Conservation (phyloP, 768 basidiomycete species). For the Tricholoma sp. region DNA sequence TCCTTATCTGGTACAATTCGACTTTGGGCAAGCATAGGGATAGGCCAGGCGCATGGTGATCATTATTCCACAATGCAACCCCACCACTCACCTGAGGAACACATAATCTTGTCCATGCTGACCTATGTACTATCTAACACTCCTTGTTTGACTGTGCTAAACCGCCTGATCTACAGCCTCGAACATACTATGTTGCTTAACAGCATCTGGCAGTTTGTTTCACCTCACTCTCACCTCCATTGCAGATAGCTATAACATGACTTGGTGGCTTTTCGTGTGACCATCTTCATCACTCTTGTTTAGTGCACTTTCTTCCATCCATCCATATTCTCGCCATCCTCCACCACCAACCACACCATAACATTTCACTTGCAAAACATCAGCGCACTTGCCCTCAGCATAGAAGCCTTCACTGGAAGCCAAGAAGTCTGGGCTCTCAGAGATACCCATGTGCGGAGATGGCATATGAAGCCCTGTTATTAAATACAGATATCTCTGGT, state of each 20-base stretch:
- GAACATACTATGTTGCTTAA: constrained; percentile 67
- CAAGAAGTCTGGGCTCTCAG: constrained; percentile 64
- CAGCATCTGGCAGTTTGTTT: constrained; percentile 60
- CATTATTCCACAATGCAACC: constrained; percentile 50
- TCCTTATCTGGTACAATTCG: constrained; percentile 67
- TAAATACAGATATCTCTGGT: constrained; percentile 51
- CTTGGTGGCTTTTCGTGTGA: constrained; percentile 54
- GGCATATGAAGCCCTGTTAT: constrained; percentile 54
- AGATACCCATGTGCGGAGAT: constrained; percentile 63
- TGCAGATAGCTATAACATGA: constrained; percentile 62
- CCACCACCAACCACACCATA: constrained; percentile 28
- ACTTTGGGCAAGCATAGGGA: constrained; percentile 86
- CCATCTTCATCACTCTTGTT: constrained; percentile 39
- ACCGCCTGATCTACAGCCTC: constrained; percentile 34
- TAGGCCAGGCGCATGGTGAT: constrained; percentile 76
- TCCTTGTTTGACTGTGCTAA: constrained; percentile 1
- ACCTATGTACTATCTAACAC: constrained; percentile 42
- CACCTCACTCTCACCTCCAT: constrained; percentile 60
- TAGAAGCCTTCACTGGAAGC: constrained; percentile 37
- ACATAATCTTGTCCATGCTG: constrained; percentile 60
- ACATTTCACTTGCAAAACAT: constrained; percentile 55
- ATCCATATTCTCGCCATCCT: constrained; percentile 37
- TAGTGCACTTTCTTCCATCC: constrained; percentile 40
- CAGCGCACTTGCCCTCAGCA: constrained; percentile 54
- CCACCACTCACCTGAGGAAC: constrained; percentile 48